Percentiles rank a stretch among this genome's conserved stretches.
Evolutionary conservation across 306 rosid genomes (phyloP).

Genomic region (Corylus avellana): DNA sequence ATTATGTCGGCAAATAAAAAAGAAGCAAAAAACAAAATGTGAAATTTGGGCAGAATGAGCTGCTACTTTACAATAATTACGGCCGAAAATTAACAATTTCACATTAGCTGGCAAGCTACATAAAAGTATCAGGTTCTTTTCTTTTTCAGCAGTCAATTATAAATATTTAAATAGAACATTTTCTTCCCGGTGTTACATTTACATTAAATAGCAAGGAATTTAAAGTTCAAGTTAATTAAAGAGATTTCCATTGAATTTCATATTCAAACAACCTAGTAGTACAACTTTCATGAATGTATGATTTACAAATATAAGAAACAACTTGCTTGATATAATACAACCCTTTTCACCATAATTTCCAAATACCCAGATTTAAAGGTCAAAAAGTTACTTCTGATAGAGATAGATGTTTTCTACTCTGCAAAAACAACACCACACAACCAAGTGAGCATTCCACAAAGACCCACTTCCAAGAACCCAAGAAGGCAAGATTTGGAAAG

Average conservation of each 20-base stretch:
- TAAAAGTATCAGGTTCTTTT: neutral
- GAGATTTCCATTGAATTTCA: neutral
- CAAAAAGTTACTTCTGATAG: no score
- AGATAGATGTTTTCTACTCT: no score
- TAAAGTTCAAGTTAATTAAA: neutral
- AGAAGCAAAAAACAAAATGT: neutral
- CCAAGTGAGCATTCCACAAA: neutral
- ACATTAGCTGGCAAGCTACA: neutral
- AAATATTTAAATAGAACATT: neutral
- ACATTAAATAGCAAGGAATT: neutral
- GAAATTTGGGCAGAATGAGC: neutral
- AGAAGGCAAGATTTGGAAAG: neutral
- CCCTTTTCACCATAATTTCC: no score
- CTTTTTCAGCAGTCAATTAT: neutral
- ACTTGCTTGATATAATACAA: neutral
- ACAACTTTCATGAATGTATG: neutral
- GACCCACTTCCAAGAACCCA: neutral
- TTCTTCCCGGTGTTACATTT: neutral
- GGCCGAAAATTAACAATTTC: neutral
- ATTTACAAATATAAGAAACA: neutral
- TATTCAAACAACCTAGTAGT: neutral
- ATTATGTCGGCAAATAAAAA: neutral
- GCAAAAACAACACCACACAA: no score
- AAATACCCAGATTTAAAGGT: no score
- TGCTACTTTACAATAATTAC: neutral